Evolutionary conservation across 306 rosid species (phyloP).

Genomic region (Vigna trinervia): DNA sequence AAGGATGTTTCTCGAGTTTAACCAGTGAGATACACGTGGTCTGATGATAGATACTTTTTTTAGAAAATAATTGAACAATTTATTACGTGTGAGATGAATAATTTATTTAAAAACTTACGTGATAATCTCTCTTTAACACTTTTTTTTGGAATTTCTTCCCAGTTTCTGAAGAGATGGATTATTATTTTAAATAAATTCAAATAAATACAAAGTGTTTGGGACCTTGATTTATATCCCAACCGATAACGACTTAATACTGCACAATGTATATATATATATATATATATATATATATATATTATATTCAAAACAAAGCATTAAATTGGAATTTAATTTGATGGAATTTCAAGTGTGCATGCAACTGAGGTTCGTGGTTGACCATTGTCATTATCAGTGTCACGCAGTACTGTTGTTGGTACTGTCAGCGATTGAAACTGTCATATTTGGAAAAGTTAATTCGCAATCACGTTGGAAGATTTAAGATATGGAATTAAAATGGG

Average conservation of each 20-base stretch:
- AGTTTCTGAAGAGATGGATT: neutral
- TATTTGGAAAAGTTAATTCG: conserved; percentile 18
- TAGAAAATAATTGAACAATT: neutral
- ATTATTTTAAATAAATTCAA: neutral
- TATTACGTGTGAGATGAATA: neutral
- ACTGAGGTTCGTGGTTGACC: neutral
- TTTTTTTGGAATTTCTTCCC: neutral
- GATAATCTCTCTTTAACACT: too few species aligned
- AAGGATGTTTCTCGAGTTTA: neutral
- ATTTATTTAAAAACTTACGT: neutral
- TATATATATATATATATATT: neutral
- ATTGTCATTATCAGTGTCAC: too few species aligned
- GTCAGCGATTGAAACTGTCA: neutral
- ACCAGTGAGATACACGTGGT: neutral
- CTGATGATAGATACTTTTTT: neutral
- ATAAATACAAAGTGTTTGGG: neutral
- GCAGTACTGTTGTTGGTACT: neutral
- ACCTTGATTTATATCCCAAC: conserved; percentile 6
- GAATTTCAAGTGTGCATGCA: neutral
- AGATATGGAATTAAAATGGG: conserved; percentile 7
- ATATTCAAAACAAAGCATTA: neutral
- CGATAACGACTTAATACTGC: neutral
- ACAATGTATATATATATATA: neutral
- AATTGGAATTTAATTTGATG: neutral
- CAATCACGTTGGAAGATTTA: conserved; percentile 25